Conservation (phyloP, 257 asterid species). For the Lantana camara region DNA sequence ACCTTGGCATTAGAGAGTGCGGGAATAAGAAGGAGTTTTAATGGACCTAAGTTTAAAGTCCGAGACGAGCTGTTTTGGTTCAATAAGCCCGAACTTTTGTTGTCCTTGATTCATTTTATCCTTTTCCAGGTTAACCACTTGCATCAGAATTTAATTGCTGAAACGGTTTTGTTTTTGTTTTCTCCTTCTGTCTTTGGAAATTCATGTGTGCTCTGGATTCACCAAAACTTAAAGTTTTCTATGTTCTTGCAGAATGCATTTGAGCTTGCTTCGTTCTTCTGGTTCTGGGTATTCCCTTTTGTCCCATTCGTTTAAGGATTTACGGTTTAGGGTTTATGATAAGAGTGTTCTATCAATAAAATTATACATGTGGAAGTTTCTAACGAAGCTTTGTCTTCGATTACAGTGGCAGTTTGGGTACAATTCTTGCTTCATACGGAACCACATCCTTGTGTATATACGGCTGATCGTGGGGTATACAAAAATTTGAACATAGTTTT, state of each 20-base stretch:
- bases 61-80: conserved; percentile 98
- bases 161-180: background rate
- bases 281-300: conserved; percentile 89
- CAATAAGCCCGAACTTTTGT: conserved; percentile 77
- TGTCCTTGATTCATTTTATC: conserved; percentile 83
- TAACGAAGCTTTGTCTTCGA: conserved; percentile 22
- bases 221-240: conserved; percentile 8
- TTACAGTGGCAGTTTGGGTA: conserved; percentile 99
- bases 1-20: conserved; percentile 97
- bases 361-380: conserved; percentile 11
- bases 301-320: conserved; percentile 14
- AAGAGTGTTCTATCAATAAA: background rate
- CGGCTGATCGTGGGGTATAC: conserved; percentile 86
- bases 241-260: conserved; percentile 44
- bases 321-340: no score
- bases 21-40: conserved; percentile 56
- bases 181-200: conserved; percentile 29
- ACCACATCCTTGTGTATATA: conserved; percentile 78
- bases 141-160: background rate
- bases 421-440: conserved; percentile 82
- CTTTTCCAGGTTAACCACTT: conserved; percentile 83
- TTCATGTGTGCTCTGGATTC: no score
- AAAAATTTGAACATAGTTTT: background rate
- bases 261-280: conserved; percentile 96
- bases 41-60: conserved; percentile 68